These are phyloP conservation scores for Pseudogymnoascus sp. DNA, from an alignment of 2,329 filamentous ascomycete genomes.

Conservation along the genomic window DNA sequence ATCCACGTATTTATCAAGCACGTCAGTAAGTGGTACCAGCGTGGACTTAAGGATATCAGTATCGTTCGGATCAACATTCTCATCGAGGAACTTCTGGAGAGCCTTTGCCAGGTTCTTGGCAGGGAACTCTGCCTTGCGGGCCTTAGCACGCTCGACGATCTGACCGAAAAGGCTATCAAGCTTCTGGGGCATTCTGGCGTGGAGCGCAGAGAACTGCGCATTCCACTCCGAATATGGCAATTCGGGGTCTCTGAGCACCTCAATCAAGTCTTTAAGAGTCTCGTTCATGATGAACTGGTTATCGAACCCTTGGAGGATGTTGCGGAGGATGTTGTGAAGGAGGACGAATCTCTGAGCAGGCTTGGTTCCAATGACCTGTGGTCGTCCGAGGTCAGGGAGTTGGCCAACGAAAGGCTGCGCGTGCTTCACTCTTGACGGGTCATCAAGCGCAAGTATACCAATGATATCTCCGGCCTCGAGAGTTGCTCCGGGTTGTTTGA, in stretches of 20 bases:
- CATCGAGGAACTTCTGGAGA: conserved; percentile 79
- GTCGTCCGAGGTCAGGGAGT: conserved; percentile 76
- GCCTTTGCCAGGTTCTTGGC: conserved; percentile 79
- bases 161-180: conserved; percentile 74
- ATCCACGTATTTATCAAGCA: conserved; percentile 74
- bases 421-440: conserved; percentile 92
- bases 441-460: conserved; percentile 91
- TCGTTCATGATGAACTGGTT: conserved; percentile 93
- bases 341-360: conserved; percentile 78
- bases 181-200: conserved; percentile 93
- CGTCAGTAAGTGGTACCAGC: conserved; percentile 64
- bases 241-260: conserved; percentile 80
- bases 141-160: conserved; percentile 74
- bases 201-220: conserved; percentile 90
- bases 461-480: conserved; percentile 96
- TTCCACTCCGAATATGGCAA: conserved; percentile 96
- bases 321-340: conserved; percentile 66
- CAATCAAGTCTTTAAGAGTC: conserved; percentile 80
- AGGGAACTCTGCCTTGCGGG: conserved; percentile 78
- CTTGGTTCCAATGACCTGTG: conserved; percentile 83
- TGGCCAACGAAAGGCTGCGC: conserved; percentile 89
- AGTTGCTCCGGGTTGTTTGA: conserved; percentile 98
- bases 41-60: conserved; percentile 63
- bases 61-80: conserved; percentile 67
- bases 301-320: conserved; percentile 89